These are phyloP conservation scores for Penicillium pancosmium DNA, from an alignment of 495 filamentous ascomycete species.

Conservation along the genomic window DNA sequence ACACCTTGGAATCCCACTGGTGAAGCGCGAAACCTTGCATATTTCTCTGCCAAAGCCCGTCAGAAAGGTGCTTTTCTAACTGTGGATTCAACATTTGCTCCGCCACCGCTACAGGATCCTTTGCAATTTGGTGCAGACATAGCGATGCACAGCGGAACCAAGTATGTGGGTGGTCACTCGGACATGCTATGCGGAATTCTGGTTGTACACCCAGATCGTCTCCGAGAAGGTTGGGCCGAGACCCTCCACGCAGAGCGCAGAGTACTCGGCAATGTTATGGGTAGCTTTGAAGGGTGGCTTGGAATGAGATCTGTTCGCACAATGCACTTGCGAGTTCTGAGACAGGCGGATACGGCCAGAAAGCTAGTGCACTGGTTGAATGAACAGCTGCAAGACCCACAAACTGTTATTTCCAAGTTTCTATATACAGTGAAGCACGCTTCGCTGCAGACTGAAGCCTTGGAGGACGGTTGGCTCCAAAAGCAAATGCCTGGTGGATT, in stretches of 20 bases:
- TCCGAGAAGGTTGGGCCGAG: slow-evolving; percentile 49
- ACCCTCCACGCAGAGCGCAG: slow-evolving; percentile 48
- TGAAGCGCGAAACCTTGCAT: slow-evolving; percentile 66
- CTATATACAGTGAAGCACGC: slow-evolving; percentile 71
- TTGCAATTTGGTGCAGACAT: slow-evolving; percentile 76
- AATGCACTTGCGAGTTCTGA: slow-evolving; percentile 75
- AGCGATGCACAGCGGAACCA: slow-evolving; percentile 87
- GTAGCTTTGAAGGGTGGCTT: slow-evolving; percentile 86
- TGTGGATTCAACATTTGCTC: slow-evolving; percentile 89
- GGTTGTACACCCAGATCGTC: slow-evolving; percentile 50
- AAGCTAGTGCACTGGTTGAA: slow-evolving; percentile 75
- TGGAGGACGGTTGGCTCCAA: slow-evolving; percentile 67
- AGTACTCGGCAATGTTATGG: slow-evolving; percentile 71
- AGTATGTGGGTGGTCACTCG: slow-evolving; percentile 94
- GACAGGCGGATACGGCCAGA: slow-evolving; percentile 69
- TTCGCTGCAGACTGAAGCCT: slow-evolving; percentile 59
- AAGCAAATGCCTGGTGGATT: slow-evolving; percentile 90
- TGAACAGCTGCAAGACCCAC: slow-evolving; percentile 35
- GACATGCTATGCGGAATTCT: slow-evolving; percentile 88
- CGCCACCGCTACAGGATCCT: slow-evolving; percentile 83
- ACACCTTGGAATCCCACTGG: slow-evolving; percentile 90
- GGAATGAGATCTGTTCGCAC: slow-evolving; percentile 82
- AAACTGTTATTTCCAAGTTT: slow-evolving; percentile 44
- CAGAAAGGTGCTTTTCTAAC: slow-evolving; percentile 67
- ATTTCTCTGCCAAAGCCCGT: slow-evolving; percentile 69